Conservation (phyloP, 345 rosid genomes). For the Combretum micranthum region DNA sequence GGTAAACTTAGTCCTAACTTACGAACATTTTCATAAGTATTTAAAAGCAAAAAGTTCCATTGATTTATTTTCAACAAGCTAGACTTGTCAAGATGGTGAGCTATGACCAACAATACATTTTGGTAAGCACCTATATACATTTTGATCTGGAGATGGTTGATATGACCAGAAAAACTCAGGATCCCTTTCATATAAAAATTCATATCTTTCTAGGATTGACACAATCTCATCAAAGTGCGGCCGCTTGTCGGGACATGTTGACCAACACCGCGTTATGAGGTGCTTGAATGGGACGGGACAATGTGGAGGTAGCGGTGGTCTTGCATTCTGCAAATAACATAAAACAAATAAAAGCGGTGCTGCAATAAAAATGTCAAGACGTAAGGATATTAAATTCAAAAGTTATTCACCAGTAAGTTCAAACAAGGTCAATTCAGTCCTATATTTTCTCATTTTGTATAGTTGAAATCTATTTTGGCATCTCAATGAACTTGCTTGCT, state of each 20-base stretch:
- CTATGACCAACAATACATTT: constrained; percentile 20
- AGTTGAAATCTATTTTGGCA: too few species aligned
- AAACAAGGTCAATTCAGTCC: too few species aligned
- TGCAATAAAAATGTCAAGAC: background rate
- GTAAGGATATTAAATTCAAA: background rate
- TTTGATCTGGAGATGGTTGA: constrained; percentile 22
- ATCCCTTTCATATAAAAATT: constrained; percentile 41
- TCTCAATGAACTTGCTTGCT: too few species aligned
- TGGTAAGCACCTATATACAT: constrained; percentile 32
- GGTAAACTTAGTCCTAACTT: too few species aligned
- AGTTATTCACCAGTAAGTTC: background rate
- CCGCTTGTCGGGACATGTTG: constrained; percentile 47
- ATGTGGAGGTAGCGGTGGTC: constrained; percentile 54
- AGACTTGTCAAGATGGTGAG: constrained; percentile 15
- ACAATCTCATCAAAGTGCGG: constrained; percentile 62
- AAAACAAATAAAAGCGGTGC: background rate
- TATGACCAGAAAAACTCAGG: constrained; percentile 39
- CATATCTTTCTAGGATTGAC: constrained; percentile 39
- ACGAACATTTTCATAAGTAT: too few species aligned
- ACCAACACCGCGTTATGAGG: constrained; percentile 64
- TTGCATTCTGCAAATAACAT: constrained; percentile 40
- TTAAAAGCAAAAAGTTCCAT: too few species aligned
- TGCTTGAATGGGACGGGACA: constrained; percentile 48
- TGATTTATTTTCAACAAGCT: background rate
- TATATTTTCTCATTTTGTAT: too few species aligned